A percentile compares a stretch with the other conserved stretches of the same genome.
These are phyloP conservation scores for Babesia sp. DNA, from an alignment of 169 alveolate genomes.

Conservation along the genomic window DNA sequence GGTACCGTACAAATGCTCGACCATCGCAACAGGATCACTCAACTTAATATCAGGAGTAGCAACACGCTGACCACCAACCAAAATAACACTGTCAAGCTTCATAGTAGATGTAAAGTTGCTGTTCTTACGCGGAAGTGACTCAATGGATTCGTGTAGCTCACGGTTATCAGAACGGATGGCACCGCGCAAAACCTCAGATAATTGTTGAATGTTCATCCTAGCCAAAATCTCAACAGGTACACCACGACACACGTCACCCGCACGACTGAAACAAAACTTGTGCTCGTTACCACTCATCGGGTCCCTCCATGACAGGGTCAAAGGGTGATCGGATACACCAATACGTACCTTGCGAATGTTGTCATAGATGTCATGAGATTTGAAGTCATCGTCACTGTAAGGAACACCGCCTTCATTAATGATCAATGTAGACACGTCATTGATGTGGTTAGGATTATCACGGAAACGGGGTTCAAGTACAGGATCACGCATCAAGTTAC, in stretches of 20 bases:
- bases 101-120: slow-evolving; percentile 18
- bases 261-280: slow-evolving; percentile 31
- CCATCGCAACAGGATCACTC: slow-evolving; percentile 22
- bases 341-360: slow-evolving; percentile 33
- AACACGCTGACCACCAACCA: slow-evolving; percentile 29
- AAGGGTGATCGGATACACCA: slow-evolving; percentile 65
- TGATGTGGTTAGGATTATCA: slow-evolving; percentile 39
- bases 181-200: slow-evolving; percentile 25
- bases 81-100: slow-evolving; percentile 31
- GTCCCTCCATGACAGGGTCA: slow-evolving; percentile 46
- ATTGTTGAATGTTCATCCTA: slow-evolving; percentile 36
- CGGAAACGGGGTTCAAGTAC: slow-evolving; percentile 22
- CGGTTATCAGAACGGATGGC: slow-evolving; percentile 22
- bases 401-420: slow-evolving; percentile 41
- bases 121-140: slow-evolving; percentile 16
- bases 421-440: slow-evolving; percentile 44
- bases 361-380: slow-evolving; percentile 16
- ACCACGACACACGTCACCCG: slow-evolving; percentile 57
- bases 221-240: slow-evolving; percentile 43
- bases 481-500: slow-evolving; percentile 43
- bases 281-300: slow-evolving; percentile 44
- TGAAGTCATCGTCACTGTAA: slow-evolving; percentile 59
- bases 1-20: slow-evolving; percentile 45
- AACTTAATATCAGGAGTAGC: slow-evolving; percentile 24
- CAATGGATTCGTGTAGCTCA: slow-evolving; percentile 30